Evolutionary conservation across 148 eudicot species (phyloP).

Genomic region (Heliamphora exappendiculata): DNA sequence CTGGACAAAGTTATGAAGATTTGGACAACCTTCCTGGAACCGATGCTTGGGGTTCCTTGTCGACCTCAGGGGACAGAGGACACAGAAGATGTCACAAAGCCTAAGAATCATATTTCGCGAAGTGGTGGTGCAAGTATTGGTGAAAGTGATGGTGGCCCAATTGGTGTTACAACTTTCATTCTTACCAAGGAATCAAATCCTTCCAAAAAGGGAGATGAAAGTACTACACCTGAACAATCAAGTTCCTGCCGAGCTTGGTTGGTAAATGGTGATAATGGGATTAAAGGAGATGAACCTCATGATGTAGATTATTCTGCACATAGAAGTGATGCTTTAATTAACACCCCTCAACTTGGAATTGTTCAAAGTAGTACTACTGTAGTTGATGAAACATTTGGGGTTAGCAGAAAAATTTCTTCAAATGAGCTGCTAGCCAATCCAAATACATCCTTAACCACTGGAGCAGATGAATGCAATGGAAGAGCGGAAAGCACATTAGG

Average conservation of each 20-base stretch:
- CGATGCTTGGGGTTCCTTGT: conserved; percentile 59
- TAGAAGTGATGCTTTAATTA: conserved; percentile 14
- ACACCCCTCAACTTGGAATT: conserved; percentile 31
- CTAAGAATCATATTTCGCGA: conserved; percentile 23
- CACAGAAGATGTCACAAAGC: conserved; percentile 35
- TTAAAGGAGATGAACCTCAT: conserved; percentile 37
- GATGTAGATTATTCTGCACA: conserved; percentile 20
- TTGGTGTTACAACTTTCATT: conserved; percentile 17
- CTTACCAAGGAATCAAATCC: conserved; percentile 26
- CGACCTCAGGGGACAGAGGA: conserved; percentile 46
- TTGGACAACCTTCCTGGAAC: conserved; percentile 78
- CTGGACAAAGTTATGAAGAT: conserved; percentile 77
- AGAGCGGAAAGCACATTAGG: conserved; percentile 40
- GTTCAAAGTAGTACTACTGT: conserved; percentile 16
- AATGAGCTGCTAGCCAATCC: conserved; percentile 23
- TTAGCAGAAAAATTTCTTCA: conserved; percentile 21
- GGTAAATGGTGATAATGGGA: conserved; percentile 26
- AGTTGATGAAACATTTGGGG: conserved; percentile 19
- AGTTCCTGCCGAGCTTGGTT: conserved; percentile 20
- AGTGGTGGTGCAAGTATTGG: conserved; percentile 25
- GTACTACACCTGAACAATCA: conserved; percentile 22
- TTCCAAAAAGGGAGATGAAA: conserved; percentile 29
- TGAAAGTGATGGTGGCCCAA: conserved; percentile 34
- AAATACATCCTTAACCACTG: conserved; percentile 21
- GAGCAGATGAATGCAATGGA: conserved; percentile 35